Evolutionary conservation across 257 asterid genomes (phyloP).

Genomic region (Solanum virginianum): DNA sequence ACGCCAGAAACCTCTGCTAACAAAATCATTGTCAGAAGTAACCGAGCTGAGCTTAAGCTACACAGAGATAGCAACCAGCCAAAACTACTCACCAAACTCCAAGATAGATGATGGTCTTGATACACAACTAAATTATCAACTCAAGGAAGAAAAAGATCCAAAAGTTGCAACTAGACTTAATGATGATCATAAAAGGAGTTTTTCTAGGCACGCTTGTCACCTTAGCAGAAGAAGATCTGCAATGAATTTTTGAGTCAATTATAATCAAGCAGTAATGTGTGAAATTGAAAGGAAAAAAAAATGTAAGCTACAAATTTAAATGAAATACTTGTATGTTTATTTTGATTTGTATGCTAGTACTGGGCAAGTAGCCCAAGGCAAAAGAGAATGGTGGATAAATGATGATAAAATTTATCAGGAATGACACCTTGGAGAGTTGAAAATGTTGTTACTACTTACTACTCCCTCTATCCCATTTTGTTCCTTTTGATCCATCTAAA

Average conservation of each 20-base stretch:
- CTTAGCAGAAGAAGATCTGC: not conserved
- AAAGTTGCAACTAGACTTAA: not conserved
- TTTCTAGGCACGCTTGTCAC: not conserved
- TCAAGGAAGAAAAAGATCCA: constrained; percentile 9
- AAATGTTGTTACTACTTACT: not conserved
- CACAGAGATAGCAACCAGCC: constrained; percentile 20
- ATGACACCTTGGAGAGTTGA: not conserved
- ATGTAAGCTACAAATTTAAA: not conserved
- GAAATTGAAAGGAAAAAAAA: not conserved
- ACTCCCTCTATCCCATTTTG: no score
- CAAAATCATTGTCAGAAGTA: constrained; percentile 36
- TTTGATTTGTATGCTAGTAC: not conserved
- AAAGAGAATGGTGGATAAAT: not conserved
- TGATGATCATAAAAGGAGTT: not conserved
- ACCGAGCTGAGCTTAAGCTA: constrained; percentile 32
- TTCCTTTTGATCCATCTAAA: no score
- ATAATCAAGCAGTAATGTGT: not conserved
- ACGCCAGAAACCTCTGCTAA: constrained; percentile 28
- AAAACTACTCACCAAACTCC: constrained; percentile 10
- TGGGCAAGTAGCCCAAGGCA: not conserved
- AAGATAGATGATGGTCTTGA: constrained; percentile 66
- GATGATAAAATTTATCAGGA: not conserved
- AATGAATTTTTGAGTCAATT: not conserved
- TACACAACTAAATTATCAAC: constrained; percentile 43
- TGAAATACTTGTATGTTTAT: not conserved